These are phyloP conservation scores for Mimosa pudica DNA, from an alignment of 306 rosid species.

Conservation along the genomic window DNA sequence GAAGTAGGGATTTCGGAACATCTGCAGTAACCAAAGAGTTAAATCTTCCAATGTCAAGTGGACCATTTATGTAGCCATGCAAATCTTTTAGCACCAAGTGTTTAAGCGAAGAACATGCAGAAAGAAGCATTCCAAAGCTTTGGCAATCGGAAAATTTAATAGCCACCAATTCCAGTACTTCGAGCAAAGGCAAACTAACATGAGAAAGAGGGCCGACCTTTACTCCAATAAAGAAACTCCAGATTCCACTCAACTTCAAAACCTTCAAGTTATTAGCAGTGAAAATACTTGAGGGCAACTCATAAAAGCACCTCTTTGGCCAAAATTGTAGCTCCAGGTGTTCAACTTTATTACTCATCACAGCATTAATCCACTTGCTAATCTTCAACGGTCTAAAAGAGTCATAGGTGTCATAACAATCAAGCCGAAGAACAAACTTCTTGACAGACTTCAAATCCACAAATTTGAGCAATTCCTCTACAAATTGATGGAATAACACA, in stretches of 20 bases:
- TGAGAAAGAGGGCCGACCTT: neutral
- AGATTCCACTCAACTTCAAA: neutral
- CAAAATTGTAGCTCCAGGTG: neutral
- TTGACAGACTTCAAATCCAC: neutral
- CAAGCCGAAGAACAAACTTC: neutral
- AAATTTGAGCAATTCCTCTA: neutral
- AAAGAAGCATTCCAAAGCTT: too few species aligned
- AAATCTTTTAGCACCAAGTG: too few species aligned
- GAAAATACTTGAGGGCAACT: neutral
- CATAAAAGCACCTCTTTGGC: too few species aligned
- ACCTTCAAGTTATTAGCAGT: neutral
- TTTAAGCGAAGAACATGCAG: too few species aligned
- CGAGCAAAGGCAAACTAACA: neutral
- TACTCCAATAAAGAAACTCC: neutral
- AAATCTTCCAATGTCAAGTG: too few species aligned
- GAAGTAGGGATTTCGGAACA: too few species aligned
- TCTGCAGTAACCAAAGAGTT: too few species aligned
- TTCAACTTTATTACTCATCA: neutral
- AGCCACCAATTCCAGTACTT: neutral
- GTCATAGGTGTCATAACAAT: too few species aligned
- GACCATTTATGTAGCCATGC: too few species aligned
- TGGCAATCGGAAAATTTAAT: too few species aligned
- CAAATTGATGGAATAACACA: neutral
- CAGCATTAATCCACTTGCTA: neutral
- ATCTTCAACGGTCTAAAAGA: neutral